Evolutionary conservation across 176 grass and related monocot species (phyloP), one percentile per base, ranked within the genome.

Genomic region (Areca catechu): DNA sequence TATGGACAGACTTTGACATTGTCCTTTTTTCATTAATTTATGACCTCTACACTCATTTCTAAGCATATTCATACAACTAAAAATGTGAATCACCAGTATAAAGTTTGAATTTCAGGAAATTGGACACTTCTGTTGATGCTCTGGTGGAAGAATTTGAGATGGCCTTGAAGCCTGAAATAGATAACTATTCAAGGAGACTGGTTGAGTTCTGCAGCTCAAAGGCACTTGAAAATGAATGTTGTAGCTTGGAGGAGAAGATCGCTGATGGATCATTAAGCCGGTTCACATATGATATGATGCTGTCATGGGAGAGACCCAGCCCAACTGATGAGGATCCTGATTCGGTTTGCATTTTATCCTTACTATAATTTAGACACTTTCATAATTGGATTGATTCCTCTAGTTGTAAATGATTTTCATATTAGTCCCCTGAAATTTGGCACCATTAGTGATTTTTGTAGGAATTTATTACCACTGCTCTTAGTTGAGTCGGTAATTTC

Each of bases 241-340:
- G 15, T 62, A 56, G 79, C 57, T 29, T 96, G 0, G 86, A 73
- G 19, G 74, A 80, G 53, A 84, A 73, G 22, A 90, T 96, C 18
- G 72, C n/a, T 4, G 78, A 90, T 9, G 83, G 83, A 21, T 86
- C 70, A 5, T 66, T 90, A 19, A 79, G 86, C 53, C 77, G 83
- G 24, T 72, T 90, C 64, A 87, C 91, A 51, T 96, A 86, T 51
- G 91, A 96, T 68, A 90, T 90, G 86, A 96, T 96, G 86, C 80
- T 90, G 22, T 86, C 91, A 64, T 96, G 86, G 91, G 86, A 96
- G 66, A 77, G 49, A 3, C 86, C 86, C 27, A 67, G 70, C 53
- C 17, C 73, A 50, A 54, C 60, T 6, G 77, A 74, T 62, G 77
- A 78, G 30, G 75, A 82, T 10, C 22, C 51, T 57, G 61, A 70